A percentile compares a stretch with the other conserved stretches of the same genome.
phyloP scores from a whole-genome alignment of 2,329 filamentous ascomycete species.

The Stagonosporopsis rhizophila region DNA sequence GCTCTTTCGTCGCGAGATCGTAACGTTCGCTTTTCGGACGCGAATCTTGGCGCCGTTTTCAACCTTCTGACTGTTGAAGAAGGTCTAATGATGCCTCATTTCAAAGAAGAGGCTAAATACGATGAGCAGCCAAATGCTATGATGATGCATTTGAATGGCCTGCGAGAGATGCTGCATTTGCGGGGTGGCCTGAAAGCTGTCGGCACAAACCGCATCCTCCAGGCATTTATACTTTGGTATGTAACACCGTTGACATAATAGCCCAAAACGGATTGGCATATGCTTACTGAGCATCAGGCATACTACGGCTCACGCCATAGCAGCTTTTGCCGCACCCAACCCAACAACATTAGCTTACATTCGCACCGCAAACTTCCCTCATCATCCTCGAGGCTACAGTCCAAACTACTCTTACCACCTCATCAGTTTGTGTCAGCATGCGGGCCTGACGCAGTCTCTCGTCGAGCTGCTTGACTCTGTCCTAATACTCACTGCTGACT shows the following conservation, averaged over 20 bases:
- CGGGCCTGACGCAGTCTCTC: slow-evolving; percentile 40
- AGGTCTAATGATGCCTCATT: slow-evolving; percentile 34
- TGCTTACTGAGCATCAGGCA: slow-evolving; percentile 52
- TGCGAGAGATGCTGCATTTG: slow-evolving; percentile 46
- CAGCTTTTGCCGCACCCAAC: slow-evolving; percentile 44
- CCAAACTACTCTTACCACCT: slow-evolving; percentile 41
- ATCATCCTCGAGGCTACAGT: slow-evolving; percentile 40
- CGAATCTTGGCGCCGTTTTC: slow-evolving; percentile 50
- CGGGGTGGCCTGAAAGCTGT: slow-evolving; percentile 45
- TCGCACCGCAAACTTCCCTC: slow-evolving; percentile 35
- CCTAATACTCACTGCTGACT: slow-evolving; percentile 44
- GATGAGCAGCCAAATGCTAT: slow-evolving; percentile 44
- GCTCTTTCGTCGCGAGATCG: slow-evolving; percentile 38
- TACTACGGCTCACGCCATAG: slow-evolving; percentile 48
- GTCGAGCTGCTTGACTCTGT: slow-evolving; percentile 38
- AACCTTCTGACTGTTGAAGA: slow-evolving; percentile 49
- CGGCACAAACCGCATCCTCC: slow-evolving; percentile 47
- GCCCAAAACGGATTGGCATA: slow-evolving; percentile 36
- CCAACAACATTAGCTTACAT: slow-evolving; percentile 41
- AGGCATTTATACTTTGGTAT: slow-evolving; percentile 52
- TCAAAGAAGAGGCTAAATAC: slow-evolving; percentile 26
- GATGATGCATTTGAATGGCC: slow-evolving; percentile 42
- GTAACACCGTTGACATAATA: slow-evolving; percentile 25
- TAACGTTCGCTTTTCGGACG: slow-evolving; percentile 42
- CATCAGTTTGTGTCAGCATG: slow-evolving; percentile 38